Evolutionary conservation across 2,329 filamentous ascomycete genomes (phyloP).

Genomic region (Metarhizium album): DNA sequence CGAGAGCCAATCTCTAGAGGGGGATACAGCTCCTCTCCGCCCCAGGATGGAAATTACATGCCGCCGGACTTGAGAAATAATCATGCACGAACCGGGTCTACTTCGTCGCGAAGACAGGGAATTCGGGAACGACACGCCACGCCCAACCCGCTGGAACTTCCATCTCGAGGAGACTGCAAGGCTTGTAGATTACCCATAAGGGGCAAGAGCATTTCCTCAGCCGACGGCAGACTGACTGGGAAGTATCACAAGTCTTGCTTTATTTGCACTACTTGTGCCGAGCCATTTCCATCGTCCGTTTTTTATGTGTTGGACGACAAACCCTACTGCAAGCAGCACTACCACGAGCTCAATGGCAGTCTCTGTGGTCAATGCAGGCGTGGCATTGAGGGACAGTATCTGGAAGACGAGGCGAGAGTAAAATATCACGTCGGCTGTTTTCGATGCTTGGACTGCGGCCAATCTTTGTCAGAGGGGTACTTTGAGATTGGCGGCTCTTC

Average conservation of each 20-base stretch:
- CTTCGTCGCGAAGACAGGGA: not conserved
- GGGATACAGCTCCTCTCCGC: constrained; percentile 5
- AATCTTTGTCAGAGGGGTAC: constrained; percentile 71
- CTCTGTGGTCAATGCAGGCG: constrained; percentile 68
- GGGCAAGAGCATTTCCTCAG: constrained; percentile 88
- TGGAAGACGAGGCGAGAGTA: constrained; percentile 65
- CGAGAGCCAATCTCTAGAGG: not conserved
- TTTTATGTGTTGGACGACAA: constrained; percentile 86
- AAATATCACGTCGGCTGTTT: constrained; percentile 89
- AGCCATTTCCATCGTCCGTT: constrained; percentile 74
- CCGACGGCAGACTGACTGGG: constrained; percentile 82
- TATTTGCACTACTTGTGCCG: constrained; percentile 72
- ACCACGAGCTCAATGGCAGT: constrained; percentile 83
- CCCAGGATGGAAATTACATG: constrained; percentile 1
- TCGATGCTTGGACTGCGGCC: constrained; percentile 67
- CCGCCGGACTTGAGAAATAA: not conserved
- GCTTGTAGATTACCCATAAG: constrained; percentile 69
- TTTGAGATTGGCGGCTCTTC: constrained; percentile 74
- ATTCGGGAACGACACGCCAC: constrained; percentile 20
- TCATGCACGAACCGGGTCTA: not conserved
- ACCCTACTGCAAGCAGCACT: constrained; percentile 86
- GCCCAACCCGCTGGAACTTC: constrained; percentile 26
- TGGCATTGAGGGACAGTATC: constrained; percentile 88
- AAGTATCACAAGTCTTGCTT: constrained; percentile 95
- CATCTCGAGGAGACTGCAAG: constrained; percentile 66